Percentiles rank a stretch among this genome's conserved stretches.
Conservation (phyloP, 2,329 filamentous ascomycete genomes). For the Fonsecaea pedrosoi region DNA sequence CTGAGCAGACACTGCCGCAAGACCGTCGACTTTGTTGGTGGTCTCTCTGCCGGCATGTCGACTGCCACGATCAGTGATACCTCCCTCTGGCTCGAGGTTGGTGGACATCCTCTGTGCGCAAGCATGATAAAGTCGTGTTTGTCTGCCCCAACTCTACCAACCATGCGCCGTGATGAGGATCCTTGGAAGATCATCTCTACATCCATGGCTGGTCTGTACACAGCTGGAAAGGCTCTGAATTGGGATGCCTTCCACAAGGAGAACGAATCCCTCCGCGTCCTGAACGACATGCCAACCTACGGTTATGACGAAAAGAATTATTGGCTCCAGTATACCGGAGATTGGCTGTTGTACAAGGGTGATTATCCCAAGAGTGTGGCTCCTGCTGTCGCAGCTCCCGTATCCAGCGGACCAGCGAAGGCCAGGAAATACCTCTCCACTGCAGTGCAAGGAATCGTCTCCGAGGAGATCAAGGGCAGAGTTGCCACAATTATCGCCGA, state of each 20-base stretch:
- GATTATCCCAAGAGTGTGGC: slow-evolving; percentile 54
- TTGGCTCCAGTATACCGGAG: slow-evolving; percentile 73
- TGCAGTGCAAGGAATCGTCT: slow-evolving; percentile 68
- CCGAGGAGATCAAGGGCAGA: slow-evolving; percentile 67
- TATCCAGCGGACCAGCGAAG: slow-evolving; percentile 51
- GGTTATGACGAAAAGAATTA: slow-evolving; percentile 74
- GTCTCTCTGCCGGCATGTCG: slow-evolving; percentile 49
- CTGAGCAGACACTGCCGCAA: slow-evolving; percentile 52
- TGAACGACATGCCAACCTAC: slow-evolving; percentile 72
- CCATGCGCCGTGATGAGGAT: slow-evolving; percentile 52
- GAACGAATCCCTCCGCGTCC: slow-evolving; percentile 60
- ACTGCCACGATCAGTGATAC: slow-evolving; percentile 44
- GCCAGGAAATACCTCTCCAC: slow-evolving; percentile 67
- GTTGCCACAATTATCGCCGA: slow-evolving; percentile 67
- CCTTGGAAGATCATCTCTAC: slow-evolving; percentile 51
- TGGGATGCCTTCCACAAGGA: slow-evolving; percentile 55
- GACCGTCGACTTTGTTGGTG: slow-evolving; percentile 55
- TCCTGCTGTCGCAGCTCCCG: slow-evolving; percentile 47
- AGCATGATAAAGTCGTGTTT: slow-evolving; percentile 52
- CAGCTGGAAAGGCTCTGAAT: slow-evolving; percentile 48
- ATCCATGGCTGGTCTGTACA: slow-evolving; percentile 47
- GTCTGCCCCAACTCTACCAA: slow-evolving; percentile 45
- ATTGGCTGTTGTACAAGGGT: slow-evolving; percentile 75
- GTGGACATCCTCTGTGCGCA: slow-evolving; percentile 56
- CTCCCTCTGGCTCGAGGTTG: slow-evolving; percentile 54